These are phyloP conservation scores for Chaetothyriales sp. DNA, from an alignment of 2,329 filamentous ascomycete genomes.

Conservation along the genomic window DNA sequence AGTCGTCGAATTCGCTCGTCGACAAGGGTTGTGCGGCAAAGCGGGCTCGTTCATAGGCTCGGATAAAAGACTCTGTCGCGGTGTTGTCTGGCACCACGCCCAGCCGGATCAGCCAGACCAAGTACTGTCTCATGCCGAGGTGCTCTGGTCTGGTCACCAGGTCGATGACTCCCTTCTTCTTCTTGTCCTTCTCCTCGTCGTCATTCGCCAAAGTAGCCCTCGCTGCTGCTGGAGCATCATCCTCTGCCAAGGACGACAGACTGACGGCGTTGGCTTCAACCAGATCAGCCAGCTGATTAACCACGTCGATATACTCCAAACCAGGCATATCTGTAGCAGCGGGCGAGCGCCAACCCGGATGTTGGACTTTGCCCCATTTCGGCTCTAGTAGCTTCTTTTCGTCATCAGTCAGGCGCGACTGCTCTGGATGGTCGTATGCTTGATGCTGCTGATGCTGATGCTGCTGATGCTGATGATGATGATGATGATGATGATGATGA, in stretches of 20 bases:
- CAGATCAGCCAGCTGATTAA: conserved; percentile 72
- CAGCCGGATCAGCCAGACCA: conserved; percentile 55
- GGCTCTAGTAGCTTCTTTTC: conserved; percentile 27
- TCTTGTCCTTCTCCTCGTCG: conserved; percentile 38
- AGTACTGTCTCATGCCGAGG: conserved; percentile 68
- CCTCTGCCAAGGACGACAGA: conserved; percentile 51
- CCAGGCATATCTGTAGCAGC: conserved; percentile 59
- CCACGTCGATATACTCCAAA: conserved; percentile 69
- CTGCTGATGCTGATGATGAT: neutral
- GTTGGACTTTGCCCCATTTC: conserved; percentile 71
- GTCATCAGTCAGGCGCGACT: conserved; percentile 9
- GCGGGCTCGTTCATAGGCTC: conserved; percentile 67
- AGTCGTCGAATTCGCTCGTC: conserved; percentile 55
- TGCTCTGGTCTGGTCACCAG: conserved; percentile 56
- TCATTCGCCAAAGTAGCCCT: conserved; percentile 7
- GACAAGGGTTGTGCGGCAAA: conserved; percentile 61
- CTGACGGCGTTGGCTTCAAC: conserved; percentile 91
- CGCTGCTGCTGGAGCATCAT: conserved; percentile 29
- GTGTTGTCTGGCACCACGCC: conserved; percentile 45
- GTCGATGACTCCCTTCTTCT: conserved; percentile 43
- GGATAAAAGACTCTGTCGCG: conserved; percentile 50
- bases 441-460: neutral
- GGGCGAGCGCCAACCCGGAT: conserved; percentile 80
- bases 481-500: neutral
- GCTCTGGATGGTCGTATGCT: conserved; percentile 12